A percentile compares a stretch with the other conserved stretches of the same genome.
Conservation (phyloP, 208 protist genomes). For the Leptomonas pyrrhocoris region DNA sequence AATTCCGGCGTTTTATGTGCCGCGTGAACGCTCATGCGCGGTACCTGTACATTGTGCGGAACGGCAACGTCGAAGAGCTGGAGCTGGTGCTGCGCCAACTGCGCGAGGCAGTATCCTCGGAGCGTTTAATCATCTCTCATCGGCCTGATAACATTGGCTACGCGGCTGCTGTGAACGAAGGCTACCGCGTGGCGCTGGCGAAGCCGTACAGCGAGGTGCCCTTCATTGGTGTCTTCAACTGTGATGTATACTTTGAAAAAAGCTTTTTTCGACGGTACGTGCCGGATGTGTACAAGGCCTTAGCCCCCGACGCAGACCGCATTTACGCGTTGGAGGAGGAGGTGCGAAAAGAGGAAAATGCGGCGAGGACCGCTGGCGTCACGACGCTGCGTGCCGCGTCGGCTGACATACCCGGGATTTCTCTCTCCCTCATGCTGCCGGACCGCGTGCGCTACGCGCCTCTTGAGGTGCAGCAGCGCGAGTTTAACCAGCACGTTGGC, state of each 20-base stretch:
- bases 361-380: constrained; percentile 1
- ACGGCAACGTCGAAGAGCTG: constrained; percentile 23
- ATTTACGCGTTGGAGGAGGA: constrained; percentile 19
- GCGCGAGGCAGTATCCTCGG: constrained; percentile 6
- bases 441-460: constrained; percentile 17
- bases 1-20: constrained; percentile 26
- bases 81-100: constrained; percentile 2
- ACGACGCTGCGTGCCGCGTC: constrained; percentile 1
- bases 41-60: constrained; percentile 26
- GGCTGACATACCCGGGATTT: constrained; percentile 9
- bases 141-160: constrained; percentile 22
- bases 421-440: background rate
- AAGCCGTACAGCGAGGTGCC: constrained; percentile 23
- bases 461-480: constrained; percentile 1
- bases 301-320: constrained; percentile 18
- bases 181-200: constrained; percentile 22
- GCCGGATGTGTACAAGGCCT: constrained; percentile 10
- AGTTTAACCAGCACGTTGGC: constrained; percentile 14
- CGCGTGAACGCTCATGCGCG: constrained; percentile 18
- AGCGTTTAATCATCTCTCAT: constrained; percentile 12
- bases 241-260: constrained; percentile 21
- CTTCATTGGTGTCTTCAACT: constrained; percentile 30
- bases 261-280: constrained; percentile 18
- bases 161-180: constrained; percentile 23
- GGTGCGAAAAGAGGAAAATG: constrained; percentile 14